Evolutionary conservation across 1,284 basidiomycete genomes (phyloP).

Genomic region (Polyporus tsugae): DNA sequence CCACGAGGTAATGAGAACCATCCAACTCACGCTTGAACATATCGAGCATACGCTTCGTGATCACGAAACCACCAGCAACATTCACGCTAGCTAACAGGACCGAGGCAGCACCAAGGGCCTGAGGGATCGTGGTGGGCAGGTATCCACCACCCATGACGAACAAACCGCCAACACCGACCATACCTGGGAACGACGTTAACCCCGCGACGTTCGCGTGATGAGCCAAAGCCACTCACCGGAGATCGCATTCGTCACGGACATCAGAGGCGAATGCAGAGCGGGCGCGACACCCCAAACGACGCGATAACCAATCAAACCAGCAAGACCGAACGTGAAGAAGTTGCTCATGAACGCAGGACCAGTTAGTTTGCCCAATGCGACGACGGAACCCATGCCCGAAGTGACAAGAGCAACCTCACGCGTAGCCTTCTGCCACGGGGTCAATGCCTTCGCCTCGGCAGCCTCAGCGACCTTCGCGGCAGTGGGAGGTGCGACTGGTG

Average conservation of each 20-base stretch:
- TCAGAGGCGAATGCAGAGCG: conserved; percentile 83
- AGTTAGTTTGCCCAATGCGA: conserved; percentile 81
- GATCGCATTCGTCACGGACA: conserved; percentile 88
- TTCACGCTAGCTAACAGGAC: conserved; percentile 87
- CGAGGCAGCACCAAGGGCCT: conserved; percentile 78
- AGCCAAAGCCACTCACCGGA: conserved; percentile 53
- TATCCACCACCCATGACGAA: conserved; percentile 91
- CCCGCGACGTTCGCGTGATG: background rate
- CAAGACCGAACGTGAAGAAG: conserved; percentile 86
- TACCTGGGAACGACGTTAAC: conserved; percentile 45
- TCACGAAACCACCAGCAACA: conserved; percentile 84
- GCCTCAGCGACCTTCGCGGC: conserved; percentile 60
- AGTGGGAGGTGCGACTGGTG: conserved; percentile 59
- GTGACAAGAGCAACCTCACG: conserved; percentile 78
- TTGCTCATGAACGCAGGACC: conserved; percentile 84
- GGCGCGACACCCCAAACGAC: conserved; percentile 90
- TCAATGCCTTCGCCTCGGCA: conserved; percentile 65
- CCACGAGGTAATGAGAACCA: background rate
- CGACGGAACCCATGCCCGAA: conserved; percentile 73
- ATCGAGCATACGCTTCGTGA: conserved; percentile 88
- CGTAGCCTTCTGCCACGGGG: conserved; percentile 84
- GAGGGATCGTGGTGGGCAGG: conserved; percentile 81
- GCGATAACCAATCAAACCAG: conserved; percentile 84
- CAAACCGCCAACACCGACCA: conserved; percentile 86
- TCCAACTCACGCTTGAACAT: conserved; percentile 81